phyloP scores from a whole-genome alignment of 768 basidiomycete genomes.

The Leucocoprinus leucothites region DNA sequence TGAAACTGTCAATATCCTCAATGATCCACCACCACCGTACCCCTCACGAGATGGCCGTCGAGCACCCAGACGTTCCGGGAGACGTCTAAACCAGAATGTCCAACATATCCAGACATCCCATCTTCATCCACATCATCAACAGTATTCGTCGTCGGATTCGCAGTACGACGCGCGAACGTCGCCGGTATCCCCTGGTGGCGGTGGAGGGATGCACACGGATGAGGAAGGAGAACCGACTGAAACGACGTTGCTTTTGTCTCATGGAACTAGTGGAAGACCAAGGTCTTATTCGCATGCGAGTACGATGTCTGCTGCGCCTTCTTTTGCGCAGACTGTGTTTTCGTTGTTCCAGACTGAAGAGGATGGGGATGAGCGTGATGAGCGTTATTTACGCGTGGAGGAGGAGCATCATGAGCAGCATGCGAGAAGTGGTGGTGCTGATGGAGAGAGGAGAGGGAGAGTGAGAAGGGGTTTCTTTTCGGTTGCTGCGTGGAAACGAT shows the following conservation, averaged over 20 bases:
- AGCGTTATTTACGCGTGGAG: slow-evolving; percentile 10
- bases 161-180: slow-evolving; percentile 12
- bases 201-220: slow-evolving; percentile 16
- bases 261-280: slow-evolving; percentile 32
- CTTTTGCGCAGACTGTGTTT: slow-evolving; percentile 64
- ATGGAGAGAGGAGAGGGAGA: no score
- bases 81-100: slow-evolving; percentile 17
- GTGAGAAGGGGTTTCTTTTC: slow-evolving; percentile 26
- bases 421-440: neutral
- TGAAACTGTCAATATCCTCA: slow-evolving; percentile 6
- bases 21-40: slow-evolving; percentile 74
- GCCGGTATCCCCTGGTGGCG: slow-evolving; percentile 8
- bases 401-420: slow-evolving; percentile 2
- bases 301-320: slow-evolving; percentile 53
- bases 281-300: slow-evolving; percentile 61
- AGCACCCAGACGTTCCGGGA: slow-evolving; percentile 27
- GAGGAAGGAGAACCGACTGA: slow-evolving; percentile 35
- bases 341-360: slow-evolving; percentile 64
- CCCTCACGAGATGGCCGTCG: slow-evolving; percentile 45
- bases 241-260: slow-evolving; percentile 44
- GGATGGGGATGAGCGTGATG: slow-evolving; percentile 27
- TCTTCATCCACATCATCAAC: slow-evolving; percentile 11
- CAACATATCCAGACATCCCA: slow-evolving; percentile 17
- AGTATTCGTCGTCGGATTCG: slow-evolving; percentile 12
- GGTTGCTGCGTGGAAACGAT: slow-evolving; percentile 42